Evolutionary conservation across 176 grass and related monocot species (phyloP).

Genomic region (maize (Zea mays)): DNA sequence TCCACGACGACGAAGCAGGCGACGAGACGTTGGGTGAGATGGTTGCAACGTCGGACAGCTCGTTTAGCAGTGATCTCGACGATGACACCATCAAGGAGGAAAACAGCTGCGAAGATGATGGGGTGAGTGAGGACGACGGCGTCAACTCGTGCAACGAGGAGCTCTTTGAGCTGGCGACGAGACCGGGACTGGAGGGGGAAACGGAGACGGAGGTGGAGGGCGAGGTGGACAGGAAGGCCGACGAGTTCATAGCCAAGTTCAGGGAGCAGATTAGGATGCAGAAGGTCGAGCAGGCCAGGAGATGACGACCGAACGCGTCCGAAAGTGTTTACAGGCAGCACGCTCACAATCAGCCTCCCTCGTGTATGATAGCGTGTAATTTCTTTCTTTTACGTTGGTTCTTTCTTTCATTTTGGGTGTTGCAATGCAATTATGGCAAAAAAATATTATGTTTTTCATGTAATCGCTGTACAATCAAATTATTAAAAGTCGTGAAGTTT

Average conservation of each 20-base stretch:
- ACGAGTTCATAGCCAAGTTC: constrained; percentile 96
- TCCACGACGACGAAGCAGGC: not conserved
- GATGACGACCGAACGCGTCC: not conserved
- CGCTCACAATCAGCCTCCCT: not conserved
- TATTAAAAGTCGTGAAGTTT: no score
- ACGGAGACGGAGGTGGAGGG: constrained; percentile 37
- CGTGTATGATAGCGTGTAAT: not conserved
- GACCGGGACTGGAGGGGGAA: constrained; percentile 8
- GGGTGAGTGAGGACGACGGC: not conserved
- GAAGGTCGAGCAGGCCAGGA: constrained; percentile 41
- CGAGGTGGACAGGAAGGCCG: constrained; percentile 89
- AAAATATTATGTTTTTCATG: no score
- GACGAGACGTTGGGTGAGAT: not conserved
- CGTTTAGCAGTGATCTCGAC: constrained; percentile 42
- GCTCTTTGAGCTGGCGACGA: constrained; percentile 51
- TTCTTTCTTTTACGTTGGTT: not conserved
- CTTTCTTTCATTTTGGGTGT: not conserved
- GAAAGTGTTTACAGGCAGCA: not conserved
- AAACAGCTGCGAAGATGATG: constrained; percentile 4
- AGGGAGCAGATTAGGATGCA: constrained; percentile 91
- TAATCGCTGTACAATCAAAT: no score
- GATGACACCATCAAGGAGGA: not conserved
- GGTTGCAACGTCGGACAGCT: constrained; percentile 33
- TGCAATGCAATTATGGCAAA: constrained; percentile 1
- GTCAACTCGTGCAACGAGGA: constrained; percentile 50